Evolutionary conservation across 805 yeast species (phyloP).

Genomic region (Metschnikowia cubensis): DNA sequence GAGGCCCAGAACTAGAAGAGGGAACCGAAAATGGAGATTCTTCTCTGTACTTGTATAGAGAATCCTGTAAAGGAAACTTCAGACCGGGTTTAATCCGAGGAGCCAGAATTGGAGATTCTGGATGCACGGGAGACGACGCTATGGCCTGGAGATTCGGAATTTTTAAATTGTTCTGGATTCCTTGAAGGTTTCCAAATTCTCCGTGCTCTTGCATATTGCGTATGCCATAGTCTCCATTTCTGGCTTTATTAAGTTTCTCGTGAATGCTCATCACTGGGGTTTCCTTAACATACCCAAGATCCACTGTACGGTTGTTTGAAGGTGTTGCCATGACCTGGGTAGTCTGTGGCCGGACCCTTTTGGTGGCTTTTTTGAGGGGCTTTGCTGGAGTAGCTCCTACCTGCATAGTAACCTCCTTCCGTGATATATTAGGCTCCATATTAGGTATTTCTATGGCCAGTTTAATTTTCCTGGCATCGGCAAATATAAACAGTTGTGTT

Average conservation of each 20-base stretch:
- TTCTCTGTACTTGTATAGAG: slow-evolving; percentile 27
- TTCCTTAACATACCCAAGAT: slow-evolving; percentile 7
- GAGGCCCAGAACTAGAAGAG: background rate
- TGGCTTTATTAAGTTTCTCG: background rate
- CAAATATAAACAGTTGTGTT: slow-evolving; percentile 21
- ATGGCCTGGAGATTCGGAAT: background rate
- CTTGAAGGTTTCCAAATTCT: too few species aligned
- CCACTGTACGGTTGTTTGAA: slow-evolving; percentile 8
- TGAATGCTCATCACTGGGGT: slow-evolving; percentile 8
- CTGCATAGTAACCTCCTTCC: slow-evolving; percentile 10
- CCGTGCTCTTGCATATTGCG: too few species aligned
- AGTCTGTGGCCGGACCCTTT: background rate
- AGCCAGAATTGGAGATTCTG: slow-evolving; percentile 4
- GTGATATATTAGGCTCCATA: background rate
- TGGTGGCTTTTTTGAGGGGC: background rate
- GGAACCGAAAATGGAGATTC: slow-evolving; percentile 3
- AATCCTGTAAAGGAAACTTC: slow-evolving; percentile 29
- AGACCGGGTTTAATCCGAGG: slow-evolving; percentile 28
- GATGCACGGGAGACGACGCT: slow-evolving; percentile 10
- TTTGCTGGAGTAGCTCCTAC: slow-evolving; percentile 30
- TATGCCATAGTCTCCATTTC: background rate
- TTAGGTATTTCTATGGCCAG: slow-evolving; percentile 24
- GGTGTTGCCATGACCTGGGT: slow-evolving; percentile 17
- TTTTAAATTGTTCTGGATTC: too few species aligned
- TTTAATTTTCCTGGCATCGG: slow-evolving; percentile 23